These are phyloP conservation scores for Boletus rubroflammeus DNA, from an alignment of 768 basidiomycete species.

Conservation along the genomic window DNA sequence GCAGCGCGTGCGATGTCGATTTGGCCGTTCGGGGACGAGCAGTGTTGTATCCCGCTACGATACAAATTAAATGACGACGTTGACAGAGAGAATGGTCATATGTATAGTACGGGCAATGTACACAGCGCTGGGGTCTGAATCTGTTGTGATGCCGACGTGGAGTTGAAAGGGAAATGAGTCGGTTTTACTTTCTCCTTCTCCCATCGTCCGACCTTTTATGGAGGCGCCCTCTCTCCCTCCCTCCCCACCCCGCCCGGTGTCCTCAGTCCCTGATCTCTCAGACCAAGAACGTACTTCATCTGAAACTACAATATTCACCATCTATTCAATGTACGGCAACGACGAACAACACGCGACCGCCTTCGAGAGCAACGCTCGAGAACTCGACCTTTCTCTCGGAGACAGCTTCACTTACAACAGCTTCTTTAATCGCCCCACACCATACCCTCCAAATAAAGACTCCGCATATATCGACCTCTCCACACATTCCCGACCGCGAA, in stretches of 20 bases:
- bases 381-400: conserved; percentile 33
- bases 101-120: too few species aligned
- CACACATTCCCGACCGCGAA: conserved; percentile 20
- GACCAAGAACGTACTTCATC: conserved; percentile 55
- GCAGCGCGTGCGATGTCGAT: not conserved
- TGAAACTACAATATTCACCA: conserved; percentile 75
- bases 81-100: too few species aligned
- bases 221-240: conserved; percentile 34
- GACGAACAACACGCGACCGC: conserved; percentile 42
- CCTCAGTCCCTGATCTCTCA: conserved; percentile 21
- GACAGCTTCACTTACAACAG: conserved; percentile 32
- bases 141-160: not conserved
- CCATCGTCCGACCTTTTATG: conserved; percentile 33
- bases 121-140: too few species aligned
- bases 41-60: too few species aligned
- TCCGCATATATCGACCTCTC: conserved; percentile 31
- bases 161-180: not conserved
- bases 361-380: conserved; percentile 37
- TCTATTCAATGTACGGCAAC: conserved; percentile 85
- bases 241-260: conserved; percentile 28
- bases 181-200: not conserved
- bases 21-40: not conserved
- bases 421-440: conserved; percentile 28
- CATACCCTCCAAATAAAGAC: conserved; percentile 21
- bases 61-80: not conserved